A percentile compares a stretch with the other conserved stretches of the same genome.
These are phyloP conservation scores for Fusarium sacchari DNA, from an alignment of 2,329 filamentous ascomycete genomes.

Conservation along the genomic window DNA sequence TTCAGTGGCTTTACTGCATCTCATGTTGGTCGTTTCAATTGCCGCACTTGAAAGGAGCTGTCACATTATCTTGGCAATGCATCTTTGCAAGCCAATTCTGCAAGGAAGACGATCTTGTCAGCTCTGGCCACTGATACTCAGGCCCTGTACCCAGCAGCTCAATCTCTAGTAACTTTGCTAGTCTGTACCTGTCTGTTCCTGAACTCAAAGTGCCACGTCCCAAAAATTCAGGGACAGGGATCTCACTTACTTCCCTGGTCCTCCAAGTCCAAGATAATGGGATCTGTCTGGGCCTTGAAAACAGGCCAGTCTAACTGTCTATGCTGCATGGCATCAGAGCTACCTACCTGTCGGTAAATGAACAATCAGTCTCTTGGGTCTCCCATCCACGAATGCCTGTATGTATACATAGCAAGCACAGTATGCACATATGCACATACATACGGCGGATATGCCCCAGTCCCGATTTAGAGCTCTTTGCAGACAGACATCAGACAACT, in stretches of 20 bases:
- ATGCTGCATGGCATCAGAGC: conserved; percentile 32
- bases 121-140: background rate
- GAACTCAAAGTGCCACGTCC: conserved; percentile 13
- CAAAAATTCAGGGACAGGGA: conserved; percentile 16
- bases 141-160: background rate
- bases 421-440: background rate
- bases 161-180: background rate
- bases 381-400: background rate
- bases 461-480: background rate
- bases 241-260: conserved; percentile 10
- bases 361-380: conserved; percentile 17
- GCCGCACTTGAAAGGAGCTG: conserved; percentile 2
- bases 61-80: background rate
- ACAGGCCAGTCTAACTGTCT: conserved; percentile 11
- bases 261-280: conserved; percentile 5
- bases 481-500: background rate
- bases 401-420: background rate
- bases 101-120: conserved; percentile 8
- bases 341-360: conserved; percentile 39
- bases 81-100: background rate
- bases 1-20: background rate
- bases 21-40: conserved; percentile 7
- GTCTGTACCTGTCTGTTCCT: conserved; percentile 1
- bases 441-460: background rate
- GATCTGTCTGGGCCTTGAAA: conserved; percentile 24